Conservation (phyloP, 768 basidiomycete genomes). For the Multifurca ochricompacta region DNA sequence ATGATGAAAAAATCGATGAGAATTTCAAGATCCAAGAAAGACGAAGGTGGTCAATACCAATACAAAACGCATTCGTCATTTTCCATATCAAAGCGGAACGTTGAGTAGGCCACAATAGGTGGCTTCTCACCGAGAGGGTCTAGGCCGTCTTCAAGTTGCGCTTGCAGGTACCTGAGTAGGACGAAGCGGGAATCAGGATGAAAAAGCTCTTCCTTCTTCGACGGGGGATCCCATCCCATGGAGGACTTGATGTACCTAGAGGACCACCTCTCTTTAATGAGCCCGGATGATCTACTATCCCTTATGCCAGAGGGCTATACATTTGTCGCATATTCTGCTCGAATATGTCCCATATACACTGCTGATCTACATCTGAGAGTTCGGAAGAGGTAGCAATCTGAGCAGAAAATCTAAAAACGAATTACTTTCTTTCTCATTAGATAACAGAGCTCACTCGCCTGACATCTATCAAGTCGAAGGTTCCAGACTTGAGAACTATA, state of each 20-base stretch:
- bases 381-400: constrained; percentile 7
- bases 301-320: not conserved
- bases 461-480: not conserved
- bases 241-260: constrained; percentile 49
- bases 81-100: constrained; percentile 74
- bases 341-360: constrained; percentile 14
- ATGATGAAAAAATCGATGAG: not conserved
- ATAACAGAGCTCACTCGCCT: not conserved
- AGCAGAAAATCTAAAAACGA: constrained; percentile 1
- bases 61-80: constrained; percentile 53
- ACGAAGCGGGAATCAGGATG: constrained; percentile 53
- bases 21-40: not conserved
- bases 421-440: not conserved
- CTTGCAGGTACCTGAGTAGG: constrained; percentile 27
- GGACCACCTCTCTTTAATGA: constrained; percentile 20
- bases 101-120: constrained; percentile 33
- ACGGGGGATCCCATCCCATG: constrained; percentile 55
- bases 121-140: constrained; percentile 22
- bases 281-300: constrained; percentile 15
- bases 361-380: constrained; percentile 7
- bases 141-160: not conserved
- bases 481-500: not conserved
- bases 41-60: constrained; percentile 42
- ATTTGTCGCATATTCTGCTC: constrained; percentile 16
- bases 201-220: constrained; percentile 57